These are phyloP conservation scores for Cladosporium phlei DNA, from an alignment of 2,329 filamentous ascomycete genomes.

Conservation along the genomic window DNA sequence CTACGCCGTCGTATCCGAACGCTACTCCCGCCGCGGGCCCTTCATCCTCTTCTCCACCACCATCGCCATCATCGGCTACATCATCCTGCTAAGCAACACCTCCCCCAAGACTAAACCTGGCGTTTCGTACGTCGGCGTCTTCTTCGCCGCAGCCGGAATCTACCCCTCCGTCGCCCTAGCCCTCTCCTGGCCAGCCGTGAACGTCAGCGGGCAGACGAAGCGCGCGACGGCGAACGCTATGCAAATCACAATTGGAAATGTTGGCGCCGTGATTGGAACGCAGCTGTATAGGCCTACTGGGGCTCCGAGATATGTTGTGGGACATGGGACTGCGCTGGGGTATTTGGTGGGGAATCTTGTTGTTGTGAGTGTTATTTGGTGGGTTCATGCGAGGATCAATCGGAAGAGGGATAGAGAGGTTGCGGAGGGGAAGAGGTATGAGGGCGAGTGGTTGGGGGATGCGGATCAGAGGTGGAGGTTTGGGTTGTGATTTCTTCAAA, in stretches of 20 bases:
- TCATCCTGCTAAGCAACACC: conserved; percentile 33
- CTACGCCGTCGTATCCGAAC: conserved; percentile 59
- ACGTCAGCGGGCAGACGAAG: conserved; percentile 67
- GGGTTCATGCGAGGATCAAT: conserved; percentile 56
- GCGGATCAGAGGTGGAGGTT: conserved; percentile 64
- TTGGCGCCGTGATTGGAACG: conserved; percentile 64
- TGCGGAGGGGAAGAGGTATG: conserved; percentile 46
- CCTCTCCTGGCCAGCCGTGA: conserved; percentile 66
- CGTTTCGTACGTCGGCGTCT: conserved; percentile 37
- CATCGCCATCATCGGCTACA: conserved; percentile 36
- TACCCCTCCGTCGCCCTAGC: conserved; percentile 61
- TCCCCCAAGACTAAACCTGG: conserved; percentile 39
- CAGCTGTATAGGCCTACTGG: conserved; percentile 61
- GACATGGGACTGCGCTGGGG: conserved; percentile 61
- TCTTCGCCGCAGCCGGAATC: conserved; percentile 52
- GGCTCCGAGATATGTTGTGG: conserved; percentile 59
- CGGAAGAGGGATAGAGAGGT: conserved; percentile 42
- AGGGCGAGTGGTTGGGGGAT: conserved; percentile 57
- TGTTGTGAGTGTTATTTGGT: conserved; percentile 51
- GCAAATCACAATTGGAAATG: conserved; percentile 67
- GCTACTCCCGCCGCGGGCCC: conserved; percentile 51
- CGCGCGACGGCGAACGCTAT: conserved; percentile 63
- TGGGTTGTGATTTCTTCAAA: conserved; percentile 16
- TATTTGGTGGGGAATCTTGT: conserved; percentile 58
- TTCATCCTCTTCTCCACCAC: conserved; percentile 55